Base-by-base conservation (phyloP, 2,329 filamentous ascomycete species). In the Aspergillus unguis region DNA sequence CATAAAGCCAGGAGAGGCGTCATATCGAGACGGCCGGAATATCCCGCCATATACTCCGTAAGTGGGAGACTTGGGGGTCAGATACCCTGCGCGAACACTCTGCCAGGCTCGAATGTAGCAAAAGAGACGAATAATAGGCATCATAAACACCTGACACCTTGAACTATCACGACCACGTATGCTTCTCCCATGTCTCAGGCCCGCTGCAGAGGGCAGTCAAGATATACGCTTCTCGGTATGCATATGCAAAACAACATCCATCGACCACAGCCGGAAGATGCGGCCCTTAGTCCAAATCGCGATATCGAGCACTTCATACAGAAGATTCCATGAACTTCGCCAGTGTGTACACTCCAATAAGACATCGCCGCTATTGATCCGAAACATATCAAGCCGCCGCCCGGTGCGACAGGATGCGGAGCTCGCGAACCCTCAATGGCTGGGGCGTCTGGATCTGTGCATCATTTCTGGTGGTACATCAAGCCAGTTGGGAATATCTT, bases 391-490 rank as follows among this genome's bases (percentile, higher is more conserved):
- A 41, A 53, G 45, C 45, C 45, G 36, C 51, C 40, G 49, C 45
- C 8, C 2, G 23, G 41, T 53, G 45, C 49, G 41, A 49, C 45
- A 48, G 25, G 17, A 29, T 38, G 45, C n/a, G 38, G 26, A 31
- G 36, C 35, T 28, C 37, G 17, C 9, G 11, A 6, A 11, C 43
- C 29, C 41, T 52, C 44, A 52, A 48, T 49, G 51, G 54, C 26
- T 43, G 32, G 31, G 32, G 25, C 25, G 6, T 32, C 37, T 42
- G 25, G 7, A 36, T 42, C 25, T 32, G 33, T 54, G 47, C 48
- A 52, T 52, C 36, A 49, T 49, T 37, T 29, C 35, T 11, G 35
- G 55, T 52, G 29, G 49, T 38, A 52, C 49, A 44, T 57, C 51
- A 40, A 52, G 41, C 49, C 53, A 55, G 41, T 45, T 26, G 25